Conservation (phyloP, 2,329 filamentous ascomycete species). For the Paecilomyces niveus region DNA sequence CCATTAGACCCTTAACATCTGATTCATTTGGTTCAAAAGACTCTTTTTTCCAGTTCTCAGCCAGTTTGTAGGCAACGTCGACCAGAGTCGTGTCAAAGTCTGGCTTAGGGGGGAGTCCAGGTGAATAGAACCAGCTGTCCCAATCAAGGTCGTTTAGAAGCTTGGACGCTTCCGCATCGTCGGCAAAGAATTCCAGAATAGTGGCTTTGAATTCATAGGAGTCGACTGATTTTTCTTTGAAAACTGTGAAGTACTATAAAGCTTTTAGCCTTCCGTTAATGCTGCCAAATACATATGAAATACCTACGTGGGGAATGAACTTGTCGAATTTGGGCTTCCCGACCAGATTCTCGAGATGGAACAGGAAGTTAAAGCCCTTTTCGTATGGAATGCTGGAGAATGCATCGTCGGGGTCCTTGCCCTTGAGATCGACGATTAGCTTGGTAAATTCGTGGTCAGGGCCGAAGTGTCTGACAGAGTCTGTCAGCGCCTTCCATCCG, state of each 20-base stretch:
- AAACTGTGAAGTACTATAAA: conserved; percentile 69
- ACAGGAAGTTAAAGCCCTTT: conserved; percentile 93
- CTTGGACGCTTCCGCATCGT: conserved; percentile 54
- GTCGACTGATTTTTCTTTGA: conserved; percentile 79
- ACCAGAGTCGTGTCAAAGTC: conserved; percentile 83
- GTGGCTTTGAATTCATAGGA: conserved; percentile 91
- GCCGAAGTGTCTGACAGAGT: conserved; percentile 71
- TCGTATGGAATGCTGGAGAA: conserved; percentile 93
- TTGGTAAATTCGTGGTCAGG: conserved; percentile 88
- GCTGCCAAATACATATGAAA: neutral
- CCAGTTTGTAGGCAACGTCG: conserved; percentile 75
- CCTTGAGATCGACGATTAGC: conserved; percentile 77
- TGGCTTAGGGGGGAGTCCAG: conserved; percentile 83
- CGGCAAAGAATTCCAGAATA: conserved; percentile 74
- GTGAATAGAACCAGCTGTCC: conserved; percentile 82
- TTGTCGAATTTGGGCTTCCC: conserved; percentile 83
- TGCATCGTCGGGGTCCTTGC: conserved; percentile 89
- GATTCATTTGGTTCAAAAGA: conserved; percentile 54
- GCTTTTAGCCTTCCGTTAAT: conserved; percentile 5
- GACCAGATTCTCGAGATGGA: conserved; percentile 78
- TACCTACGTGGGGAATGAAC: conserved; percentile 71
- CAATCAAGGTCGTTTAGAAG: conserved; percentile 72
- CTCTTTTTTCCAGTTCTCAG: conserved; percentile 66
- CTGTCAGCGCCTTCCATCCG: conserved; percentile 83
- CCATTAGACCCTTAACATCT: conserved; percentile 69